Conservation (phyloP, 352 stramenopile species). For the Ochromonadaceae sp. region DNA sequence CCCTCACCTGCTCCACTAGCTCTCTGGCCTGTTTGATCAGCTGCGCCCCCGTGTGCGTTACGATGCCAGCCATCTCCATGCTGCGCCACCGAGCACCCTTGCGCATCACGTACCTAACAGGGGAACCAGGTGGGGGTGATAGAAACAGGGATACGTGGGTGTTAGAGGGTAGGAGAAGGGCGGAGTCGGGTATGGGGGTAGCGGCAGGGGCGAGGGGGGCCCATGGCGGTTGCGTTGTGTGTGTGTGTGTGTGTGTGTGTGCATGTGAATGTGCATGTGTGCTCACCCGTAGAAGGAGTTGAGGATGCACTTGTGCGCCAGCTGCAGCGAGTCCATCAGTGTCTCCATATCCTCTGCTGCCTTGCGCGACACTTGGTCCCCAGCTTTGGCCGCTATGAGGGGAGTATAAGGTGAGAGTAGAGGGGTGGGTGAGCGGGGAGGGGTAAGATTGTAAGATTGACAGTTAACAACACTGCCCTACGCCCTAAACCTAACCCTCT, state of each 20-base stretch:
- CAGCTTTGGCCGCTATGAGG: no score
- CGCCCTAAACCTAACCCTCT: no score
- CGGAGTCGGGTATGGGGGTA: no score
- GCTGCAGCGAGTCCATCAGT: slow-evolving; percentile 93
- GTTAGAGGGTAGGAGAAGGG: no score
- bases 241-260: no score
- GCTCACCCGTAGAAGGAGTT: slow-evolving; percentile 99
- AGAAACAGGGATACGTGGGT: no score
- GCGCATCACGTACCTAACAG: slow-evolving; percentile 97
- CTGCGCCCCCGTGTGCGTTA: slow-evolving; percentile 92
- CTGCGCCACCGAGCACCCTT: slow-evolving; percentile 95
- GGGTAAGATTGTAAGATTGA: no score
- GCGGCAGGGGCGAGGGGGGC: no score
- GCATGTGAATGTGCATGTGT: slow-evolving; percentile 26
- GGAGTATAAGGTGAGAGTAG: no score
- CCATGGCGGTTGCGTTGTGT: no score
- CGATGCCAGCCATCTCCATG: slow-evolving; percentile 99
- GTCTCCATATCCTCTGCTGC: slow-evolving; percentile 49
- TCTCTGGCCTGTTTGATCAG: slow-evolving; percentile 81
- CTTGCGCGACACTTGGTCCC: slow-evolving; percentile 22
- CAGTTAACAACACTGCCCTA: no score
- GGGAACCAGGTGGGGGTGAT: neutral
- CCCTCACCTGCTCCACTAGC: slow-evolving; percentile 67
- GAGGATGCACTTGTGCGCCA: slow-evolving; percentile 99
- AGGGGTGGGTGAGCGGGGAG: no score